Conservation (phyloP, 1,284 basidiomycete genomes). For the Agroathelia rolfsii region DNA sequence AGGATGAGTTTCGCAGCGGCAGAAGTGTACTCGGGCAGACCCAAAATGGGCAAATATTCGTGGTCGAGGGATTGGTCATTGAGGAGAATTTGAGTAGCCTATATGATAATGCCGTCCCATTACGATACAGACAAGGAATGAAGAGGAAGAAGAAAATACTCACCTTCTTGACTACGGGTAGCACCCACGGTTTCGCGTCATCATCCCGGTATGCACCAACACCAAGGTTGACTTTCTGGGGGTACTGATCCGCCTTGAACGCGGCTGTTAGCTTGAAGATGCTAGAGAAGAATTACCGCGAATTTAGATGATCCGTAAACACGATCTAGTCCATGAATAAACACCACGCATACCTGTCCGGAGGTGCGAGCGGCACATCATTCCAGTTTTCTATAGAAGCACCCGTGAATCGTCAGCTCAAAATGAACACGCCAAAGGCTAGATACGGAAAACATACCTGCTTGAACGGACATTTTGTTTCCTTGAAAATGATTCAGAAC, state of each 20-base stretch:
- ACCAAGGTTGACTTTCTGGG: slow-evolving; percentile 87
- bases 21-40: slow-evolving; percentile 71
- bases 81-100: slow-evolving; percentile 71
- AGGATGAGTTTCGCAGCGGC: slow-evolving; percentile 80
- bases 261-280: slow-evolving; percentile 90
- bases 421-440: slow-evolving; percentile 5
- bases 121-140: slow-evolving; percentile 2
- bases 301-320: slow-evolving; percentile 7
- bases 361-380: slow-evolving; percentile 68
- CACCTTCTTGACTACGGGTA: slow-evolving; percentile 88
- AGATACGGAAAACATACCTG: slow-evolving; percentile 30
- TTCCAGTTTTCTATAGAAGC: slow-evolving; percentile 53
- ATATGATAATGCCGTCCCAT: slow-evolving; percentile 5
- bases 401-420: slow-evolving; percentile 10
- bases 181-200: slow-evolving; percentile 78
- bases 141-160: slow-evolving; percentile 12
- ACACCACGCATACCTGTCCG: slow-evolving; percentile 49
- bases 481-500: slow-evolving; percentile 31
- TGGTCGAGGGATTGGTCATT: slow-evolving; percentile 75
- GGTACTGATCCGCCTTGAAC: slow-evolving; percentile 75
- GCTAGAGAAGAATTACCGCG: slow-evolving; percentile 27
- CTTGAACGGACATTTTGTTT: slow-evolving; percentile 30
- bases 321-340: slow-evolving; percentile 1
- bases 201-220: slow-evolving; percentile 87
- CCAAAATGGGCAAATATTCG: slow-evolving; percentile 91